Evolutionary conservation across 805 yeast genomes (phyloP), one percentile per base, ranked within the genome.

Genomic region (Saturnispora bothae): DNA sequence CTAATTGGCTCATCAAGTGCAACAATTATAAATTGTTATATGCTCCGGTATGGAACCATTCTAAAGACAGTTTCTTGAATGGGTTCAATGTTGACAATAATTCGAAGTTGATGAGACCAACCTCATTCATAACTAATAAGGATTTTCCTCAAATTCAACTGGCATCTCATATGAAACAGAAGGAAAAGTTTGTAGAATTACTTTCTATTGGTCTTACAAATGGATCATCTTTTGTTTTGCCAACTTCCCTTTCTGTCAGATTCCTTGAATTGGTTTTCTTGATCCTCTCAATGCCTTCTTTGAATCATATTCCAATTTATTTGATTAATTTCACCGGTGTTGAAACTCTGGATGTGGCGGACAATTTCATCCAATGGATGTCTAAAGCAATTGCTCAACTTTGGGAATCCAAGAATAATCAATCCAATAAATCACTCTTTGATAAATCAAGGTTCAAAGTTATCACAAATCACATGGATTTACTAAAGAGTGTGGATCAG

Each of bases 311-410:
- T 10, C 95, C 95, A 0, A 76, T 92, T 8, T 63, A 83, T 25
- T 67, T 85, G 41, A 60, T 83, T n/a, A 76, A 94, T 3, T 78
- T 76, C 49, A 77, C 86, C 0, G 94, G 92, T 19, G 74, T 85
- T 3, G 76, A 89, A 50, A 69, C 80, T 4, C 57, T 92, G 40
- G 71, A 80, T 19, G 84, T 82, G 52, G 95, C 96, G 0, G 73
- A 84, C 12, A 81, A 86, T 40, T 82, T 92, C 79, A 61, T 89
- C 21, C 98, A 92, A 61, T 92, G 97, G 97, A 81, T 92, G 86
- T 77, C 94, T 0, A 73, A 89, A 0, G 69, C 78, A n/a, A 69
- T 86, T n/a, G 71, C 83, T 19, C 80, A 82, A 48, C 81, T 76
- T 33, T 86, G 95, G 89, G 95, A 85, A 51, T 63, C 69, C 6